Base-by-base conservation (phyloP, 2,329 filamentous ascomycete species). In the Sphaerulina populicola region DNA sequence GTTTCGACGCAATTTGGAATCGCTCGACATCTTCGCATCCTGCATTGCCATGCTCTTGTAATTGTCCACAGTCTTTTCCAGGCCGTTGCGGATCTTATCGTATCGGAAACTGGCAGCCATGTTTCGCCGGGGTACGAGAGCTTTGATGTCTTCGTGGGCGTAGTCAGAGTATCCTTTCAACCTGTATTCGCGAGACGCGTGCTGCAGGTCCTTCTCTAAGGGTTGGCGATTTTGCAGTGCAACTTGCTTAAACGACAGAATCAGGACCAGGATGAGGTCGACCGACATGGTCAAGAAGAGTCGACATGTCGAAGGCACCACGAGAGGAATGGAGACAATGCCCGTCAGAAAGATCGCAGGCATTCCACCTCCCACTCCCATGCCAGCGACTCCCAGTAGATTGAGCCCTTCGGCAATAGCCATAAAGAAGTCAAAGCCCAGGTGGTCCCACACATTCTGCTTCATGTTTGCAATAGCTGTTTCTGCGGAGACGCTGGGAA, bases 231-330 rank as follows among this genome's bases (percentile, higher is more conserved):
- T 33, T 18, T 44, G n/a, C 14, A 44, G 42, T 10, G 42, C 15
- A 11, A 54, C 54, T 38, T 60, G 57, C 42, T 60, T 58, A 55
- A 67, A 67, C 0, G 62, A 61, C 39, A 61, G 54, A 31, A 62
- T 61, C 12, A 68, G 58, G 33, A 66, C 65, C 14, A 67, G 56
- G 30, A 64, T 67, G 47, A 67, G 57, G 37, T 68, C 66, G 50
- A 59, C 64, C 6, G 65, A 58, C 57, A 64, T 65, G 42, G 64
- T 64, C 37, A 68, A 60, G 51, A 68, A 57, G 45, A 68, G 60
- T 29, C 64, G 53, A 35, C 63, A 62, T 12, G 64, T 66, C 7
- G 64, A 57, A n/a, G 65, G 66, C 0, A 63, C 61, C 9, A 65
- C 55, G 10, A 44, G 59, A 43, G 41, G 55, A 46, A 44, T 58